Evolutionary conservation across 2,329 filamentous ascomycete species (phyloP).

Genomic region (Grosmannia penicillata): DNA sequence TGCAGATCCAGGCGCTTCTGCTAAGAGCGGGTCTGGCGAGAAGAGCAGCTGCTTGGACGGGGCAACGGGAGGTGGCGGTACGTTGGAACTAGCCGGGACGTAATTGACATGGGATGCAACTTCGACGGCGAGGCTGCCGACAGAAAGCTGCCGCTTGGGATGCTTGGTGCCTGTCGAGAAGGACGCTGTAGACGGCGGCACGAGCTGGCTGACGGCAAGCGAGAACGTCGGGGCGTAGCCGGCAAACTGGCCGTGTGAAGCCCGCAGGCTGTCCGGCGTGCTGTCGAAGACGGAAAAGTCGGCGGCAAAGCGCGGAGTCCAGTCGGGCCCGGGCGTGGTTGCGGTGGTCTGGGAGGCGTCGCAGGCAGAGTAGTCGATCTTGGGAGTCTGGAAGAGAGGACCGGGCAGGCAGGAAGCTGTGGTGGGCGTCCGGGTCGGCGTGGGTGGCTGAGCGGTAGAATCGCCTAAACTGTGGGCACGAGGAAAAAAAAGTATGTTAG

Average conservation of each 20-base stretch:
- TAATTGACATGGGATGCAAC: conserved; percentile 49
- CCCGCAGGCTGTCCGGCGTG: conserved; percentile 44
- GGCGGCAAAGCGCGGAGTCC: conserved; percentile 48
- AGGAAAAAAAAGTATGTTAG: conserved; percentile 8
- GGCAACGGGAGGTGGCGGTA: conserved; percentile 44
- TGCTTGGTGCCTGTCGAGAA: conserved; percentile 1
- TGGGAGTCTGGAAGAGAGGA: conserved; percentile 42
- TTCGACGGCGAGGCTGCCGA: conserved; percentile 31
- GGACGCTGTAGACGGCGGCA: conserved; percentile 13
- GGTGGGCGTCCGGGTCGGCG: conserved; percentile 42
- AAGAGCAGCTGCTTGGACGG: conserved; percentile 42
- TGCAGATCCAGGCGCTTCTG: conserved; percentile 9
- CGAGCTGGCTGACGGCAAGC: conserved; percentile 12
- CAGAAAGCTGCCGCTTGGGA: conserved; percentile 33
- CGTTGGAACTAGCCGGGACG: conserved; percentile 35
- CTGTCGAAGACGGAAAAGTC: conserved; percentile 52
- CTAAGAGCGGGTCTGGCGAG: conserved; percentile 32
- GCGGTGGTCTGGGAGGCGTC: conserved; percentile 20
- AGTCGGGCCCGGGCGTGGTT: conserved; percentile 18
- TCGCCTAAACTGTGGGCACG: conserved; percentile 41
- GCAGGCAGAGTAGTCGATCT: conserved; percentile 27
- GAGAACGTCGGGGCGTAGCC: conserved; percentile 24
- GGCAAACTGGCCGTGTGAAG: conserved; percentile 27
- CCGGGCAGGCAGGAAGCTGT: conserved; percentile 32
- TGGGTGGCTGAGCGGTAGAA: conserved; percentile 45